Conservation (phyloP, 2,329 filamentous ascomycete species). For the Botrytis hyacinthi region DNA sequence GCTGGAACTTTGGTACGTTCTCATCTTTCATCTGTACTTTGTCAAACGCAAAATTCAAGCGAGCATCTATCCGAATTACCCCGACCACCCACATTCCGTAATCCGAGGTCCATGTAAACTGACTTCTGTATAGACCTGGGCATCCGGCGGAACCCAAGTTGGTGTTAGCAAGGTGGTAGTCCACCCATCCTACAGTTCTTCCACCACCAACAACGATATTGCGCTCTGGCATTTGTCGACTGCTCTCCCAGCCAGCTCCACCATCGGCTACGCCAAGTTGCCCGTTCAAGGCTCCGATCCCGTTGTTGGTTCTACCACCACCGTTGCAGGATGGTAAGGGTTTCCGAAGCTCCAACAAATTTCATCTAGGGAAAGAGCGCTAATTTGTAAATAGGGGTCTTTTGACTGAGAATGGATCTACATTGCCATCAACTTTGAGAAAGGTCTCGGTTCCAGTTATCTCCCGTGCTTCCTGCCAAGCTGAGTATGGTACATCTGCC, state of each 20-base stretch:
- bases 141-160: slow-evolving; percentile 27
- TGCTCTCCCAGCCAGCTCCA: slow-evolving; percentile 24
- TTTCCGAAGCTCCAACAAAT: slow-evolving; percentile 19
- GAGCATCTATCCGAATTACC: background rate
- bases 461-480: slow-evolving; percentile 24
- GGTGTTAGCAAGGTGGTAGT: slow-evolving; percentile 23
- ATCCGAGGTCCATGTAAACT: background rate
- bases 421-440: slow-evolving; percentile 24
- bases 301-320: slow-evolving; percentile 20
- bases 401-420: slow-evolving; percentile 18
- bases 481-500: slow-evolving; percentile 23
- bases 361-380: background rate
- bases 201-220: slow-evolving; percentile 23
- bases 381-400: slow-evolving; percentile 7
- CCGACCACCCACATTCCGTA: background rate
- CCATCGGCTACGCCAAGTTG: slow-evolving; percentile 27
- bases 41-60: too few relatives aligned
- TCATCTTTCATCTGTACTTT: background rate
- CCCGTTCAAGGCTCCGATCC: slow-evolving; percentile 28
- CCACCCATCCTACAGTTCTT: slow-evolving; percentile 25
- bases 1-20: slow-evolving; percentile 29
- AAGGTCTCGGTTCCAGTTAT: slow-evolving; percentile 28
- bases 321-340: slow-evolving; percentile 18
- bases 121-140: slow-evolving; percentile 23
- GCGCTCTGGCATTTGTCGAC: slow-evolving; percentile 28